These are phyloP conservation scores for Aspergillus mulundensis DNA, from an alignment of 495 filamentous ascomycete genomes.

Conservation along the genomic window DNA sequence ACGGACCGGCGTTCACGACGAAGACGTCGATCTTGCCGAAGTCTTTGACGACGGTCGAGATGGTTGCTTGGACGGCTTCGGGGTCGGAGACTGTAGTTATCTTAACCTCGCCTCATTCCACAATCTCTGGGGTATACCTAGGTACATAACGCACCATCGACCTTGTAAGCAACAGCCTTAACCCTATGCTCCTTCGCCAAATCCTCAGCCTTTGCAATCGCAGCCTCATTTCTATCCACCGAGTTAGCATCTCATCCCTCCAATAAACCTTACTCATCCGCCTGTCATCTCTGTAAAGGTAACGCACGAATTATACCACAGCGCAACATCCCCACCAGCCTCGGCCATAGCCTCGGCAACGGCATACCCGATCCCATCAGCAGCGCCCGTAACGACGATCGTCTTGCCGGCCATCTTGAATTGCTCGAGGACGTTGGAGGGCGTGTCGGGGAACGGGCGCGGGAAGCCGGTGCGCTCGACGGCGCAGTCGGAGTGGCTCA, in stretches of 20 bases:
- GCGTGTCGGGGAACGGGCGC: slow-evolving; percentile 37
- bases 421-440: slow-evolving; percentile 42
- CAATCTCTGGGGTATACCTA: too few species aligned
- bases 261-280: too few species aligned
- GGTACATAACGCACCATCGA: slow-evolving; percentile 28
- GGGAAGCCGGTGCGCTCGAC: slow-evolving; percentile 34
- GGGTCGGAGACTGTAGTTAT: slow-evolving; percentile 28
- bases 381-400: slow-evolving; percentile 31
- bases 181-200: slow-evolving; percentile 31
- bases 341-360: slow-evolving; percentile 35
- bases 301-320: slow-evolving; percentile 43
- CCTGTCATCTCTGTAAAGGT: too few species aligned
- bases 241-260: too few species aligned
- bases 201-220: slow-evolving; percentile 28
- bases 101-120: background rate
- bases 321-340: slow-evolving; percentile 26
- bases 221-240: slow-evolving; percentile 35
- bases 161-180: slow-evolving; percentile 35
- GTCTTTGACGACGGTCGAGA: slow-evolving; percentile 36
- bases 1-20: slow-evolving; percentile 38
- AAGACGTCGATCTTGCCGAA: slow-evolving; percentile 49
- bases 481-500: slow-evolving; percentile 37
- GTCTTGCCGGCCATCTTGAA: slow-evolving; percentile 39
- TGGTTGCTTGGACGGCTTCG: slow-evolving; percentile 24
- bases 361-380: slow-evolving; percentile 35